A percentile compares a stretch with the other conserved stretches of the same genome.
These are phyloP conservation scores for Chlamydomonas incerta DNA, from an alignment of 139 green algal genomes.

Conservation along the genomic window DNA sequence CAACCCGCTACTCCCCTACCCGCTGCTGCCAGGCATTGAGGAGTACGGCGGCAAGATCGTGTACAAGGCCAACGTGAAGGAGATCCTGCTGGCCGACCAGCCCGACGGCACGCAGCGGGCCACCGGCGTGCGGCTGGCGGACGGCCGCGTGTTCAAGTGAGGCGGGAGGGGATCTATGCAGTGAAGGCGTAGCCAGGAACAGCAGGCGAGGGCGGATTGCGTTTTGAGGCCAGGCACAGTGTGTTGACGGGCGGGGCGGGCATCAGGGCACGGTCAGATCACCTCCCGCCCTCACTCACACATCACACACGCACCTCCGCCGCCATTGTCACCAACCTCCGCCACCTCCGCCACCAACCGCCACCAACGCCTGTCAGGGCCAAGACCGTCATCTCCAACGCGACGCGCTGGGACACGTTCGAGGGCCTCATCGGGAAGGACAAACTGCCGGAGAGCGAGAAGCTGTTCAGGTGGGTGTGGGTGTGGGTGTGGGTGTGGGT, in stretches of 20 bases:
- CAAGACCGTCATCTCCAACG: constrained; percentile 92
- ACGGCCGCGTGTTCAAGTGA: constrained; percentile 74
- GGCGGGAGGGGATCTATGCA: background rate
- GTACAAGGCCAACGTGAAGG: constrained; percentile 94
- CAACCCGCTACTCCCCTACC: too few relatives aligned
- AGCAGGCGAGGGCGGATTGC: too few relatives aligned
- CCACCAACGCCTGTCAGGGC: too few relatives aligned
- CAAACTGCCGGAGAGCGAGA: constrained; percentile 81
- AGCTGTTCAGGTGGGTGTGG: constrained; percentile 64
- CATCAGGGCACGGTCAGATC: too few relatives aligned
- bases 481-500: too few relatives aligned
- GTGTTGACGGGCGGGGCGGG: too few relatives aligned
- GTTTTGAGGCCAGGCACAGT: too few relatives aligned
- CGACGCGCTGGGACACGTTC: constrained; percentile 98
- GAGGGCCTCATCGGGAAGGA: constrained; percentile 81
- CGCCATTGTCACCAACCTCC: too few relatives aligned
- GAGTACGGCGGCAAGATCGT: constrained; percentile 84
- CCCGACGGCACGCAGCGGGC: constrained; percentile 52
- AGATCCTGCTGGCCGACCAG: constrained; percentile 80
- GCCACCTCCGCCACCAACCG: too few relatives aligned
- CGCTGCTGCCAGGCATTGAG: constrained; percentile 56
- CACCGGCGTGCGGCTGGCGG: constrained; percentile 83
- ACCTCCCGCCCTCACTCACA: too few relatives aligned
- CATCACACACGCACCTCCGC: too few relatives aligned
- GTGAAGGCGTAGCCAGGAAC: too few relatives aligned